Conservation (phyloP, 1,284 basidiomycete genomes). For the Ceratobasidium sp. region DNA sequence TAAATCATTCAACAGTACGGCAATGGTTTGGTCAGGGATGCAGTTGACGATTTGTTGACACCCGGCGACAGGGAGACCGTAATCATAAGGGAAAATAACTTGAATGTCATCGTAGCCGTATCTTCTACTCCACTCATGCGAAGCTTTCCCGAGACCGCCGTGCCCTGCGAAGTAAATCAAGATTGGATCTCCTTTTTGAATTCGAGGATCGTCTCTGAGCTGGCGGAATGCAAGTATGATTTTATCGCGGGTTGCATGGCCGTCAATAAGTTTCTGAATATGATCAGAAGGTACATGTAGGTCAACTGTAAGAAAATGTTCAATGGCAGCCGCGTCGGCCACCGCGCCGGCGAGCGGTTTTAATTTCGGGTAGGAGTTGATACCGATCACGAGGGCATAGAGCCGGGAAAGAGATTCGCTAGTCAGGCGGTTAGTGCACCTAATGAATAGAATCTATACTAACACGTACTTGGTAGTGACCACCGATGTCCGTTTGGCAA, state of each 20-base stretch:
- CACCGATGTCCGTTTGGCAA: too few relatives aligned
- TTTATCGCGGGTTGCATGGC: neutral
- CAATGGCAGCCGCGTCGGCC: conserved; percentile 3
- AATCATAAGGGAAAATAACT: conserved; percentile 31
- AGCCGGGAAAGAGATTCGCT: conserved; percentile 7
- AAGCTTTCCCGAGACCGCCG: conserved; percentile 8
- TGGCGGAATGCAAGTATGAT: conserved; percentile 3
- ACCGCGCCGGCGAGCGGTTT: conserved; percentile 6
- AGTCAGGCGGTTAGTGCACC: too few relatives aligned
- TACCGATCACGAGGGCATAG: conserved; percentile 25
- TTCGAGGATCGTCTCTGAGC: conserved; percentile 1
- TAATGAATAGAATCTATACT: too few relatives aligned
- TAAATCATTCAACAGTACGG: conserved; percentile 4
- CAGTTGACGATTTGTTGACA: conserved; percentile 10
- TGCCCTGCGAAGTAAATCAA: conserved; percentile 30
- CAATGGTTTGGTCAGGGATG: conserved; percentile 31
- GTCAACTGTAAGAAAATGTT: conserved; percentile 1
- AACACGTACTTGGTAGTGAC: too few relatives aligned
- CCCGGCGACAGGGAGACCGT: neutral
- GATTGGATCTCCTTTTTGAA: conserved; percentile 24
- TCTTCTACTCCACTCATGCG: neutral
- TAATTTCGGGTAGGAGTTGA: conserved; percentile 3
- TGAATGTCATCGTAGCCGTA: conserved; percentile 15
- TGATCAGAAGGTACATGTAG: conserved; percentile 11
- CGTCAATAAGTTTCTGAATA: conserved; percentile 4